Evolutionary conservation across 164 flowering plant species (phyloP).

Genomic region (Umbilicus rupestris): DNA sequence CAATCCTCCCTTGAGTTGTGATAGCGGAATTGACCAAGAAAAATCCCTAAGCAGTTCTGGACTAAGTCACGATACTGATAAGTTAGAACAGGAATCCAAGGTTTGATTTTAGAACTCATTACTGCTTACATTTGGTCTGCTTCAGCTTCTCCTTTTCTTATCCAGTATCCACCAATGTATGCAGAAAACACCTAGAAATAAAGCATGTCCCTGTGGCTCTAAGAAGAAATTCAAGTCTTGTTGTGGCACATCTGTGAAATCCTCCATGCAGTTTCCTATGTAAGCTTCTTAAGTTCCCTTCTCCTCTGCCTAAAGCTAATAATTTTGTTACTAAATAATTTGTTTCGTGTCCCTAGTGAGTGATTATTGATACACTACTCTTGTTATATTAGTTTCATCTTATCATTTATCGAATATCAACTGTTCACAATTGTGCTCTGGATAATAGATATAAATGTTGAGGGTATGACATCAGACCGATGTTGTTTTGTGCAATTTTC

Average conservation of each 20-base stretch:
- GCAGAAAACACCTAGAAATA: constrained; percentile 68
- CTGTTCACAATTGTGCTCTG: neutral
- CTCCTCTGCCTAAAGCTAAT: neutral
- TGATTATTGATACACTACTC: too few relatives aligned
- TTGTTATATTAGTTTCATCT: too few relatives aligned
- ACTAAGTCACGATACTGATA: neutral
- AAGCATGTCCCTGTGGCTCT: constrained; percentile 87
- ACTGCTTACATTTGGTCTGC: neutral
- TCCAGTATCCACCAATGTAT: constrained; percentile 1
- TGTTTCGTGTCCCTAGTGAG: too few relatives aligned
- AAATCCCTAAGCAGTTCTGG: neutral
- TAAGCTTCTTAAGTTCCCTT: constrained; percentile 23
- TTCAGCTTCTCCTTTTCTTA: neutral
- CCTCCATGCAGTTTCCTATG: constrained; percentile 36
- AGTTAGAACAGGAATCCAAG: neutral
- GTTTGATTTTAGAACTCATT: neutral
- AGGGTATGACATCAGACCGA: neutral
- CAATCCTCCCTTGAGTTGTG: constrained; percentile 7
- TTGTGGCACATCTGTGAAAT: constrained; percentile 54
- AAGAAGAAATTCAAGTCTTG: constrained; percentile 84
- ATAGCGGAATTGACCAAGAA: neutral
- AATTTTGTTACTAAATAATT: too few relatives aligned
- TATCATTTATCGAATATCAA: too few relatives aligned
- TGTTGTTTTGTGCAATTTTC: too few relatives aligned
- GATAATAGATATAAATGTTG: neutral